Evolutionary conservation across 805 yeast species (phyloP), one percentile per base, ranked within the genome.

Genomic region (Pichia membranifaciens): DNA sequence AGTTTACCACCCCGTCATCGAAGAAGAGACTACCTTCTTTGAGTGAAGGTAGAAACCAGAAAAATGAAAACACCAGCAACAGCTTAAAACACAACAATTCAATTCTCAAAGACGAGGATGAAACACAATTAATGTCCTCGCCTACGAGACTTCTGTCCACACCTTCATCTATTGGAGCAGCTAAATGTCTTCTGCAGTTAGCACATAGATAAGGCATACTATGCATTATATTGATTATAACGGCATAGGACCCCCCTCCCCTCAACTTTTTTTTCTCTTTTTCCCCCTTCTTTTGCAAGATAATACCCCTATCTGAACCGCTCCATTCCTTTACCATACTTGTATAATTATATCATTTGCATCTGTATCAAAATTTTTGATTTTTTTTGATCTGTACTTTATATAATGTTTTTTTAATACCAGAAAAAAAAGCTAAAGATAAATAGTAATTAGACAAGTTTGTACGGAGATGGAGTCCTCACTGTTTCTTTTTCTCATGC

Each of bases 151-250:
- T 65, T 25, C 54, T 68, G 50, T 64, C 73, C 4, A 72, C 76
- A 3, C 76, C 77, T 7, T 70, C 74, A 4, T 70, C 75, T 0
- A 72, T 71, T 46, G 76, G 75, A 33, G 77, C 76, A 25, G 77
- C 77, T 10, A 64, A 68, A 45, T 71, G 74, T 21, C 54, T 72
- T 45, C 49, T 72, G 25, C 75, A 71, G 50, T 48, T 72, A 50
- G 71, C 75, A 4, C 62, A 69, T 44, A 62, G 69, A 58, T 62
- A 50, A 51, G n/a, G 28, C 13, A 34, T 34, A 34, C 37, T 29
- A 29, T 29, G 15, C 33, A 12, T 29, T 29, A 12, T 29, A 10
- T 29, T 29, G 10, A n/a, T n/a, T n/a, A n/a, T n/a, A n/a, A n/a
- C n/a, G n/a, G n/a, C n/a, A n/a, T n/a, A n/a, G n/a, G n/a, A n/a